These are phyloP conservation scores for Kurtzmaniella cleridarum DNA, from an alignment of 805 yeast species.

Conservation along the genomic window DNA sequence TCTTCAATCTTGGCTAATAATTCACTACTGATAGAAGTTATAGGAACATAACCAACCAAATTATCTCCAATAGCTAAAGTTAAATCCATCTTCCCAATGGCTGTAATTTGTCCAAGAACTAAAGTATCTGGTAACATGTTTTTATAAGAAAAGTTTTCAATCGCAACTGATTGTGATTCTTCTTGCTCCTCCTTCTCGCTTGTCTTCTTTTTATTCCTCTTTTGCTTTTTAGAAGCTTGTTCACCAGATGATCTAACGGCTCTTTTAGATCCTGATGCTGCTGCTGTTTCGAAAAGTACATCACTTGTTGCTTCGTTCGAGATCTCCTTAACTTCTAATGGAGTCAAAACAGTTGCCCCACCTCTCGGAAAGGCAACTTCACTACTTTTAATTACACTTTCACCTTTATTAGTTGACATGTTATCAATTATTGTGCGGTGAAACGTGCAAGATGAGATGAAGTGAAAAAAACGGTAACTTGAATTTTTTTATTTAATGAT, in stretches of 20 bases:
- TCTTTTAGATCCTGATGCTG: constrained; percentile 17
- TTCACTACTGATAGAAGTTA: constrained; percentile 64
- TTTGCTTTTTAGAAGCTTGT: constrained; percentile 19
- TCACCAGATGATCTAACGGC: constrained; percentile 18
- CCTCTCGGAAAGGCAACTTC: constrained; percentile 90
- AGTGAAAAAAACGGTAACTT: no score
- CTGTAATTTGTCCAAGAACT: constrained; percentile 71
- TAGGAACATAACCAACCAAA: constrained; percentile 71
- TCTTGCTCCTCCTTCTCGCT: constrained; percentile 14
- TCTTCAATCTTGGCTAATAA: constrained; percentile 54
- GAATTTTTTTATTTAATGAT: no score
- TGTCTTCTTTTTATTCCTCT: constrained; percentile 16
- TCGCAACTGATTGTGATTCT: constrained; percentile 34
- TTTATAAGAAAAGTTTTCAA: constrained; percentile 61
- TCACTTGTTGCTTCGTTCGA: constrained; percentile 90
- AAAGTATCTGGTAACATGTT: constrained; percentile 64
- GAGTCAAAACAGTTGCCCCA: constrained; percentile 79
- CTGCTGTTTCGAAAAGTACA: constrained; percentile 64
- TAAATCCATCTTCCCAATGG: constrained; percentile 58
- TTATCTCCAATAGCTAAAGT: constrained; percentile 75
- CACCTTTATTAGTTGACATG: constrained; percentile 7
- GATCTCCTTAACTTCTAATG: constrained; percentile 87
- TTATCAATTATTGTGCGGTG: no score
- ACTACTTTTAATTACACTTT: constrained; percentile 31
- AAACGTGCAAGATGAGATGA: no score